These are phyloP conservation scores for Diddensiella santjacobensis DNA, from an alignment of 805 yeast species.

Conservation along the genomic window DNA sequence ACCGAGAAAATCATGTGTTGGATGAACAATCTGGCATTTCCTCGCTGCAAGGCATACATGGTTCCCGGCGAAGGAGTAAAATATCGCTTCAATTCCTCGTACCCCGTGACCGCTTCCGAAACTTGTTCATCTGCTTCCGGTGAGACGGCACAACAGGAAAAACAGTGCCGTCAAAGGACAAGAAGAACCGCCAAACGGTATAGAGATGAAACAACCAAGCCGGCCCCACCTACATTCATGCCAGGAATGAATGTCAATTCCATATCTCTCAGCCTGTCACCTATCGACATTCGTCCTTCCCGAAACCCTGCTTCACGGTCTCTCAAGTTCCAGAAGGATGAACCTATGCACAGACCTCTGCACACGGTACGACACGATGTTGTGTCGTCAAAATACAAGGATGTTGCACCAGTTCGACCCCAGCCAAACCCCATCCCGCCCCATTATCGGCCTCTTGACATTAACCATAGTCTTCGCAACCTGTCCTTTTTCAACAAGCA, in stretches of 20 bases:
- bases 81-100: background rate
- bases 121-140: slow-evolving; percentile 5
- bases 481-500: background rate
- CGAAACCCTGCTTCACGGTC: background rate
- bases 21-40: slow-evolving; percentile 1
- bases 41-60: background rate
- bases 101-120: slow-evolving; percentile 8
- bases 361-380: background rate
- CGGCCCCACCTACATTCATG: background rate
- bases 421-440: background rate
- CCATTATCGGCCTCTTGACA: background rate
- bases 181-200: slow-evolving; percentile 1
- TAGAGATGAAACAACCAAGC: slow-evolving; percentile 4
- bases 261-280: background rate
- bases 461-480: background rate
- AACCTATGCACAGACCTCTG: background rate
- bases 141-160: slow-evolving; percentile 4
- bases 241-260: background rate
- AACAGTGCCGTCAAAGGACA: slow-evolving; percentile 7
- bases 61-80: background rate
- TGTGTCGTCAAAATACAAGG: background rate
- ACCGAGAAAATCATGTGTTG: slow-evolving; percentile 7
- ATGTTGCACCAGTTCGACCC: background rate
- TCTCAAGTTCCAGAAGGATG: background rate
- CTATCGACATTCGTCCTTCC: background rate